Conservation (phyloP, 768 basidiomycete genomes). For the Lactarius sanguifluus region DNA sequence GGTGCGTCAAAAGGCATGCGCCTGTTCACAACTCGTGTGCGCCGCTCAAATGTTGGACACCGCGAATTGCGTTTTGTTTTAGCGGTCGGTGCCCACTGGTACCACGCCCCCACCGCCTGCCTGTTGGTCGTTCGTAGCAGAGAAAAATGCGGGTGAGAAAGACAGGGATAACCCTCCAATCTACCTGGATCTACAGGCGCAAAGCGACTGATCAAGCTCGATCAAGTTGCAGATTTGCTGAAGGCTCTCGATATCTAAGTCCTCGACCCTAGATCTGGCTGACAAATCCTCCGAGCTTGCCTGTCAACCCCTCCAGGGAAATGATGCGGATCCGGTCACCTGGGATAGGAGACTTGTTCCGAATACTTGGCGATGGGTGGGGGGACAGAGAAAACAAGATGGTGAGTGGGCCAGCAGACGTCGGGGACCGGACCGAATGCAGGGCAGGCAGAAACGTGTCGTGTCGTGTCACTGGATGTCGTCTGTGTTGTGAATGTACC, state of each 20-base stretch:
- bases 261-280: conserved; percentile 6
- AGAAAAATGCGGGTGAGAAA: too few species aligned
- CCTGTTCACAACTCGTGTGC: too few species aligned
- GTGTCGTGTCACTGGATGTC: neutral
- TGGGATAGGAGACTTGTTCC: conserved; percentile 14
- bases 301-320: neutral
- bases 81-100: neutral
- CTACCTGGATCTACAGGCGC: neutral
- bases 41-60: neutral
- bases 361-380: neutral
- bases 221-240: neutral
- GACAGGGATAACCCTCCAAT: neutral
- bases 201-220: neutral
- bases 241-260: neutral
- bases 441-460: neutral
- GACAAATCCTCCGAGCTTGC: neutral
- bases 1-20: too few species aligned
- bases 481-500: neutral
- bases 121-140: too few species aligned
- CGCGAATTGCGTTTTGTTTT: neutral
- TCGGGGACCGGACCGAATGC: neutral
- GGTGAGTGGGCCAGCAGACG: neutral
- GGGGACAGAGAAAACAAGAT: neutral
- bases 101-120: too few species aligned
- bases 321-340: conserved; percentile 11